Conservation (phyloP, 441 rosid genomes). For the Pelargonium australe region DNA sequence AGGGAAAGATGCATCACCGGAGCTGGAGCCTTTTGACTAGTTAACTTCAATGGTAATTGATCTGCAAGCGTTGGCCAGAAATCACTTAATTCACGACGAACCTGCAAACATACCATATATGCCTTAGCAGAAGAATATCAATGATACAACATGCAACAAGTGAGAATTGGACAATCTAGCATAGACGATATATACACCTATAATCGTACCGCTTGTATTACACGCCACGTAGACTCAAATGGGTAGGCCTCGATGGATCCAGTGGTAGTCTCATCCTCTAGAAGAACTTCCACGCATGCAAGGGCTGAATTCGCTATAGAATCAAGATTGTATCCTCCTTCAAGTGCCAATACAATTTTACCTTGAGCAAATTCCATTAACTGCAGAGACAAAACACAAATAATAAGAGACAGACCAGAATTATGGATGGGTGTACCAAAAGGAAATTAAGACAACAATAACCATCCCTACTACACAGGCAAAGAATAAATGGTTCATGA, state of each 20-base stretch:
- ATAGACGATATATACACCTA: slow-evolving; percentile 13
- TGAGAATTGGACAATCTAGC: slow-evolving; percentile 1
- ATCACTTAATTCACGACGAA: slow-evolving; percentile 48
- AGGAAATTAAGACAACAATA: not conserved
- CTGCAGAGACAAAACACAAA: slow-evolving; percentile 29
- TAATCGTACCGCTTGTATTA: slow-evolving; percentile 57
- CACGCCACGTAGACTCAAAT: slow-evolving; percentile 82
- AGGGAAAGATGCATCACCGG: slow-evolving; percentile 32
- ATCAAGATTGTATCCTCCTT: slow-evolving; percentile 91
- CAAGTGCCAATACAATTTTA: slow-evolving; percentile 78
- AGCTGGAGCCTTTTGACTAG: slow-evolving; percentile 45
- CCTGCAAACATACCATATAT: slow-evolving; percentile 39
- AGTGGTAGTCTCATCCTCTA: slow-evolving; percentile 41
- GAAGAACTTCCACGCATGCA: slow-evolving; percentile 80
- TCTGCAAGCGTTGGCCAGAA: slow-evolving; percentile 77
- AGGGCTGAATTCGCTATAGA: slow-evolving; percentile 77
- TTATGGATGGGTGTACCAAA: not conserved
- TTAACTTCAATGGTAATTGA: slow-evolving; percentile 54
- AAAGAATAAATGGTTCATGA: not conserved
- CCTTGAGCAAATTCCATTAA: slow-evolving; percentile 78
- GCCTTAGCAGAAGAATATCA: not conserved
- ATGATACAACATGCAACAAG: slow-evolving; percentile 1
- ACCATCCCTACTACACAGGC: slow-evolving; percentile 6
- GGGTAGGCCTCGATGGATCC: slow-evolving; percentile 66
- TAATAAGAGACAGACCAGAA: not conserved